Evolutionary conservation across 192 early-diverging fungal genomes (phyloP), one percentile per base, ranked within the genome.

Genomic region (Allomyces macrogynus): DNA sequence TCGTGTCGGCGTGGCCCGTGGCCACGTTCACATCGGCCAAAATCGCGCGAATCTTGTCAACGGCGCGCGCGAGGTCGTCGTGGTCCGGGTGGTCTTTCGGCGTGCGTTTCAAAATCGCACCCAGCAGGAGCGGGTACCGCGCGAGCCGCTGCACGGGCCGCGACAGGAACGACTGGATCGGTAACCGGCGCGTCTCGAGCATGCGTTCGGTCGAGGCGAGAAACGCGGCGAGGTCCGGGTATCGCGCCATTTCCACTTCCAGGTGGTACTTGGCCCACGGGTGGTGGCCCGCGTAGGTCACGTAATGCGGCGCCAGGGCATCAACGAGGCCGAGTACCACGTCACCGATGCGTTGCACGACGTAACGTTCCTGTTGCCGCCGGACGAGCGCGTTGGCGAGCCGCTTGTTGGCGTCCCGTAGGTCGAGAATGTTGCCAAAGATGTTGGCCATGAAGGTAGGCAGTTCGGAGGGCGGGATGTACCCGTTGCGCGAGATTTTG

Each of bases 71-170:
- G 12, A 97, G 74, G 23, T 83, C 72, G 24, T 75, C 77, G 61
- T 79, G 75, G 67, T 97, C 94, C 4, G 90, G 86, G 64, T 90
- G 85, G 43, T 82, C 83, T 26, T 81, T 77, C 4, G 87, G 84
- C n/a, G 91, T 89, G 64, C 87, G 77, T 67, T 95, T 89, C 11
- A 92, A 74, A 61, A 92, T 82, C 5, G 84, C 88, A 49, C 81
- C 77, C 23, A 97, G 75, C 27, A 97, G 72, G 27, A 97, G 74
- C 23, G 84, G 86, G 66, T 93, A 97, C 63, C 90, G 78, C 14
- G 87, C 91, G 64, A 95, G 67, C n/a, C 90, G 82, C 16, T 90
- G 88, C 0, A 88, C 88, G 14, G 94, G 94, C 18, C 89, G 82
- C 1, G 84, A 86, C 63, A 95, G 69, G 73, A 93, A 95, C 87